Evolutionary conservation across 306 rosid species (phyloP), one percentile per base, ranked within the genome.

Genomic region (Abrus precatorius): DNA sequence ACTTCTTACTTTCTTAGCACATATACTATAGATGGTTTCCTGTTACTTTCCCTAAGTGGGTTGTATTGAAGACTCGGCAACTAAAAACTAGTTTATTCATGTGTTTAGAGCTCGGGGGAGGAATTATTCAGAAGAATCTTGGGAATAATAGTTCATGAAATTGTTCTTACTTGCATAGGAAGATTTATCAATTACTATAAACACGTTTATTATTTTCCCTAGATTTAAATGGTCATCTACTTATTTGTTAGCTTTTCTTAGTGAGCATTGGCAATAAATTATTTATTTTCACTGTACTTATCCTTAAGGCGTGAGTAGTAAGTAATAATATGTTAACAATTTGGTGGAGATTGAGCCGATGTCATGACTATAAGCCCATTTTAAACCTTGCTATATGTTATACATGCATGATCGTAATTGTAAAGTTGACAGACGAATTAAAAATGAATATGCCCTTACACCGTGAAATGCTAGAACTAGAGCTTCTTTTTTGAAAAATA

Each of bases 201-300:
- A 65, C 4, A 63, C 9, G 29, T 59, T 71, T 63, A 50, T 64
- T 55, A 30, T 59, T 57, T 63, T 73, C 60, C 13, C 40, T 6
- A 68, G 55, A 55, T 52, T 83, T 69, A 40, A 74, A 55, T 65
- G 47, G 40, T 57, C 76, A 84, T 78, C 50, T 73, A 45, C n/a
- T 64, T 45, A 32, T 45, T 67, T 27, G 50, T 62, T 72, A 53
- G 34, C 75, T 53, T 47, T 63, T 54, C 74, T 53, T 54, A 71
- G 62, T 33, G 63, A 77, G 63, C 36, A 76, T 34, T 9, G 29
- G 61, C 61, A 50, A 20, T 41, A 77, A 47, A 48, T 12, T 62
- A 12, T 40, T 77, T 48, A 40, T 83, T 71, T 71, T 71, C 76
- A 20, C 60, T 36, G 50, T 53, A 1, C 63, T 72, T 60, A 63